Evolutionary conservation across 2,329 filamentous ascomycete species (phyloP), one percentile per base, ranked within the genome.

Genomic region (Ustulina deusta): DNA sequence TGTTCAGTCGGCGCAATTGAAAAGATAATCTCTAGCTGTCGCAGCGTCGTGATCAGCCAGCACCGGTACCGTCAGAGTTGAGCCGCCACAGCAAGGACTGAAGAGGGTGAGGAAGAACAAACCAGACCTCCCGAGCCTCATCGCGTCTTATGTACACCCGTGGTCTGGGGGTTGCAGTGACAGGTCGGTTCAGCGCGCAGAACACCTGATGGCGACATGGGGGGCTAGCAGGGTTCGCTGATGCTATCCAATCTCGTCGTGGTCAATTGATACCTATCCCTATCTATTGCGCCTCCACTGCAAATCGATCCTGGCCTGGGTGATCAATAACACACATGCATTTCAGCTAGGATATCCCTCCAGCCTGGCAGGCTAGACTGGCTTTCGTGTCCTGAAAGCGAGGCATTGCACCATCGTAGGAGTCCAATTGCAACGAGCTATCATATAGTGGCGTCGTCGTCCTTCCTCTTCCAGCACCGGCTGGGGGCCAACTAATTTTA

Each of bases 391-490:
- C 52, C 54, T 46, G 25, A 13, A 49, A 51, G 27, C 51, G 64
- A 46, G 22, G 48, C 15, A 69, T 67, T 69, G 67, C 67, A 69
- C 64, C 67, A 69, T 67, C 54, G 54, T 34, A 60, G 60, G 62
- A 62, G 38, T 55, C 38, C 34, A 49, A 51, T 57, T 59, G 59
- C 58, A 62, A 66, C 44, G 56, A 58, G 59, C 66, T 58, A 62
- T 55, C 32, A 44, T 38, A 25, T 51, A 63, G 62, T 57, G 52
- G 38, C 29, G 54, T 49, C 38, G 17, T 56, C 64, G 57, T 32
- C 68, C 68, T 69, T 69, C 68, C 68, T 68, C 58, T 65, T 68
- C 57, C 15, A 68, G 67, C 48, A 36, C n/a, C 38, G 38, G 59
- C 34, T 52, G 36, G 36, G 29, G 51, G n/a, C 29, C 22, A 29